phyloP scores from a whole-genome alignment of 75 land plant species.

The Chamaecyparis obtusa region DNA sequence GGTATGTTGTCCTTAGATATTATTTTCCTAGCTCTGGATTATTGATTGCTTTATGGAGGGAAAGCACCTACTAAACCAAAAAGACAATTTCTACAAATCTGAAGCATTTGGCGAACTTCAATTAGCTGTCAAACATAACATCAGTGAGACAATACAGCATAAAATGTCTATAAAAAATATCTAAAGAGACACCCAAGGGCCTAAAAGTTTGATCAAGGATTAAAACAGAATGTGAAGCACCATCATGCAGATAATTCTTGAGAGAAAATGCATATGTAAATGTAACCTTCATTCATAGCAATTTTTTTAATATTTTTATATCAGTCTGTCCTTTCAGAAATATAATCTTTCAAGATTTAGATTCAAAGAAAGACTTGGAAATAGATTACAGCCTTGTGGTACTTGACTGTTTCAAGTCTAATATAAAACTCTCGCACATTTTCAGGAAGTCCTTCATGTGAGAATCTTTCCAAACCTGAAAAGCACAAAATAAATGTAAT shows the following conservation, averaged over 20 bases:
- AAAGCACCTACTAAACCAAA: neutral
- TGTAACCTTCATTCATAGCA: neutral
- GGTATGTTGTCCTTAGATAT: neutral
- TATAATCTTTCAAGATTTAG: neutral
- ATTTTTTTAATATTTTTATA: neutral
- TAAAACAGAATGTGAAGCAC: neutral
- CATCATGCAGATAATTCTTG: neutral
- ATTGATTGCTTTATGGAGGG: neutral
- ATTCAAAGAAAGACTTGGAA: neutral
- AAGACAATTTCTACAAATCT: neutral
- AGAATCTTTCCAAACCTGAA: constrained; percentile 7
- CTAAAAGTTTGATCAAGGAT: neutral
- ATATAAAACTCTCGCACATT: neutral
- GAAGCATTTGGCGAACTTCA: neutral
- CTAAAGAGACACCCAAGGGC: neutral
- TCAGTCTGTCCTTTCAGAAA: neutral
- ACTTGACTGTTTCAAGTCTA: neutral
- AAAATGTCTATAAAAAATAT: neutral
- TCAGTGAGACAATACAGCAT: neutral
- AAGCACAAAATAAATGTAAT: neutral
- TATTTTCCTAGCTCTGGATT: neutral
- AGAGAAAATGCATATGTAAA: neutral
- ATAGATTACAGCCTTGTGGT: neutral
- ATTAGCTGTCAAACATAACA: neutral
- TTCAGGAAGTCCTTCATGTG: constrained; percentile 12